Conservation (phyloP, 768 basidiomycete species). For the Leccinellum rugosiceps region DNA sequence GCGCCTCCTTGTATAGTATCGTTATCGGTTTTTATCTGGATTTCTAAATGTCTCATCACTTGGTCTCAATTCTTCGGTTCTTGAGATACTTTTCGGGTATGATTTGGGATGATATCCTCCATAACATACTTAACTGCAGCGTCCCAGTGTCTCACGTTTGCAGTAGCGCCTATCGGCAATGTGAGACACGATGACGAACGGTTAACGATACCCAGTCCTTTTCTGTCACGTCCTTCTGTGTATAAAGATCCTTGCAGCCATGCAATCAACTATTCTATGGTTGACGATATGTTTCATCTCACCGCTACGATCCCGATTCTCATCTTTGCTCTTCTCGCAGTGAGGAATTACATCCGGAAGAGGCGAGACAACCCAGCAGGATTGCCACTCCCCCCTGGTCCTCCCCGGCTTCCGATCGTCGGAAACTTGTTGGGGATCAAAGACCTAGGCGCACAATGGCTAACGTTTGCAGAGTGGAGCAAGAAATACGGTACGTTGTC, state of each 20-base stretch:
- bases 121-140: neutral
- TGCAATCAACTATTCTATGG: neutral
- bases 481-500: constrained; percentile 37
- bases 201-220: neutral
- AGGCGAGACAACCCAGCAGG: constrained; percentile 15
- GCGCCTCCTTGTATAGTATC: constrained; percentile 24
- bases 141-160: constrained; percentile 8
- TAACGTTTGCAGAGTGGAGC: constrained; percentile 41
- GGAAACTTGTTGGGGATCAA: constrained; percentile 44
- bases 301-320: neutral
- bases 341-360: constrained; percentile 4
- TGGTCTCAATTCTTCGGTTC: neutral
- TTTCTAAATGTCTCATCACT: constrained; percentile 1
- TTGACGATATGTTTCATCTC: constrained; percentile 6
- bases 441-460: constrained; percentile 35
- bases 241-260: neutral
- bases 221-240: neutral
- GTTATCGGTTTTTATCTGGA: constrained; percentile 22
- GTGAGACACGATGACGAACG: constrained; percentile 9
- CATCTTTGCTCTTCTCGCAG: neutral
- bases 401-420: constrained; percentile 39
- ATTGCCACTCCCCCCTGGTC: constrained; percentile 40
- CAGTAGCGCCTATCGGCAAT: neutral
- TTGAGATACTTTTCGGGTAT: neutral
- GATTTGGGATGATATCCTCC: neutral